Base-by-base conservation (phyloP, 768 basidiomycete species). In the Pulveroboletus sp. region DNA sequence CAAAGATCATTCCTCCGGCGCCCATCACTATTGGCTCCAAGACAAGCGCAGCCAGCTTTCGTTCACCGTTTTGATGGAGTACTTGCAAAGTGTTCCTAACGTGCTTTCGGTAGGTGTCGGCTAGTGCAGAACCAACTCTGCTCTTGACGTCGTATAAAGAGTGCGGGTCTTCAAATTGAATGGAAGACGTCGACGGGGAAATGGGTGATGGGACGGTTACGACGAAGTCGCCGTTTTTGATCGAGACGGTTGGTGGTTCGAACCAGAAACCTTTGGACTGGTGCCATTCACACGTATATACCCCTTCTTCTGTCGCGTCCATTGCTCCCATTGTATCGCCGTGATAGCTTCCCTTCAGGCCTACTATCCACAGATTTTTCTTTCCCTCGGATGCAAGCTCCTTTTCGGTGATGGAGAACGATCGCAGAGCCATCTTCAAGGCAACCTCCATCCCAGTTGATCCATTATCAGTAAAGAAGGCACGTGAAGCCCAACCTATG, bases 391-490 rank as follows among this genome's bases (percentile, higher is more conserved):
- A 60, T 18, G 69, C 61, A 6, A 79, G 58, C 1, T 63, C 59
- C 10, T 62, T 57, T 15, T 67, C 60, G 17, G 74, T 71, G 32
- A 68, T 56, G 13, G 78, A 71, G 54, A 76, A 86, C 2, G 85
- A 82, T 24, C 93, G 77, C 38, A 97, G 69, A 0, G 92, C 95
- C 95, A 98, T 97, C 69, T 98, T 98, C 51, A 98, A 71, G 10
- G 92, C 95, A n/a, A 95, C 86, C 65, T 97, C 95, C 84, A 95
- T 94, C 7, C 84, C 95, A 0, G 95, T 97, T 18, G 92, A 91
- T 13, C 95, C 95, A 57, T 98, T 87, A 62, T 98, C 95, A 6
- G 89, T 90, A 69, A 89, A 92, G 71, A 95, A 97, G 4, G 82
- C 95, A 17, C 91, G 81, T 8, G 81, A 77, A 1, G 95, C 95